Percentiles rank a stretch among this genome's conserved stretches.
Evolutionary conservation across 345 rosid species (phyloP).

Genomic region (Murraya paniculata): DNA sequence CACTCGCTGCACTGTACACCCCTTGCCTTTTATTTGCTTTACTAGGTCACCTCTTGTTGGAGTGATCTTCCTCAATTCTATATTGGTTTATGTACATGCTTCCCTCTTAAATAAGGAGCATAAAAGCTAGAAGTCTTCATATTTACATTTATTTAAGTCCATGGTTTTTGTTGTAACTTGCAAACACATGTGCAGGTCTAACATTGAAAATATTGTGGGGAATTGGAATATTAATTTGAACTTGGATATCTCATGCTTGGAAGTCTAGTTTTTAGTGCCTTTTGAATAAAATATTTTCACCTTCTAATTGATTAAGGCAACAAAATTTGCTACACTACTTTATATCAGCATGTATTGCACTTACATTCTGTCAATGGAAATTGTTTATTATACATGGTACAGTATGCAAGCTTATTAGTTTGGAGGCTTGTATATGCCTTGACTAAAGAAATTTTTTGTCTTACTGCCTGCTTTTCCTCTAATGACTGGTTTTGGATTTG

Average conservation of each 20-base stretch:
- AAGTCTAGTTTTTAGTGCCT: conserved; percentile 23
- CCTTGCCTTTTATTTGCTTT: conserved; percentile 32
- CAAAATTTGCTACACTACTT: neutral
- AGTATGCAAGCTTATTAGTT: neutral
- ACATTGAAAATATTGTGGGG: conserved; percentile 29
- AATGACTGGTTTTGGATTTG: neutral
- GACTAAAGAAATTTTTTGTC: neutral
- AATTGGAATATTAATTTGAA: conserved; percentile 25
- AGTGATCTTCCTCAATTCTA: conserved; percentile 18
- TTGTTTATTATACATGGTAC: neutral
- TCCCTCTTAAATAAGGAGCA: conserved; percentile 1
- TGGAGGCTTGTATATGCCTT: neutral
- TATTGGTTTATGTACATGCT: conserved; percentile 14
- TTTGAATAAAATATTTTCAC: conserved; percentile 21
- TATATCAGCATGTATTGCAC: conserved; percentile 2
- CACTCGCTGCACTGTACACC: conserved; percentile 33
- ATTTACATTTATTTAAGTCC: conserved; percentile 26
- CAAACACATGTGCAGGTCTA: conserved; percentile 39
- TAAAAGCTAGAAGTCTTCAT: conserved; percentile 34
- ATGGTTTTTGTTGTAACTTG: conserved; percentile 28
- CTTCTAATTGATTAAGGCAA: neutral
- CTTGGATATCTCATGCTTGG: conserved; percentile 25
- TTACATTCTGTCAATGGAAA: neutral
- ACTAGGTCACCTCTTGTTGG: conserved; percentile 47
- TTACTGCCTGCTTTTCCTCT: neutral